phyloP scores from a whole-genome alignment of 306 rosid species.

The Amphicarpaea edgeworthii region DNA sequence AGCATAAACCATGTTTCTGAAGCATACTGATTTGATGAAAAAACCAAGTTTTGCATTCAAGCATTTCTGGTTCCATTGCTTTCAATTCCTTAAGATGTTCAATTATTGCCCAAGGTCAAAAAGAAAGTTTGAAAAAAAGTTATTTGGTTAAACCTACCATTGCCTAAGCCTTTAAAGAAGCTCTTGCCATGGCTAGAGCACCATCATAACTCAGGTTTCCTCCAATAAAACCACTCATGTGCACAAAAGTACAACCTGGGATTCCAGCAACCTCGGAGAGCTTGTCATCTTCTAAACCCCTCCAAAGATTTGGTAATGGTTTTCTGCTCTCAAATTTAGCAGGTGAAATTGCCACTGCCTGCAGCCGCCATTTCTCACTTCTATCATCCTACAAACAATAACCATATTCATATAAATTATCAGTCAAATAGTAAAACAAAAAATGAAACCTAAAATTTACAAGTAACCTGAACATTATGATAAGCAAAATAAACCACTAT shows the following conservation, averaged over 20 bases:
- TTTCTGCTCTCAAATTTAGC: slow-evolving; percentile 64
- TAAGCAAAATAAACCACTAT: background rate
- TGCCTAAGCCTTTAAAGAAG: slow-evolving; percentile 52
- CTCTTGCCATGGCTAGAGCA: slow-evolving; percentile 65
- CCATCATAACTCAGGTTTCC: slow-evolving; percentile 65
- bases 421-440: slow-evolving; percentile 18
- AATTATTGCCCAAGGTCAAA: background rate
- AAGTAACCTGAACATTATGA: background rate
- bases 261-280: slow-evolving; percentile 67
- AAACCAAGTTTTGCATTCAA: slow-evolving; percentile 29
- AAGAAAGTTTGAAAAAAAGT: background rate
- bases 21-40: slow-evolving; percentile 32
- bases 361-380: slow-evolving; percentile 63
- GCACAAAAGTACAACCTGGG: slow-evolving; percentile 63
- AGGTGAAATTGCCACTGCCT: slow-evolving; percentile 61
- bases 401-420: background rate
- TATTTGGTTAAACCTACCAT: slow-evolving; percentile 26
- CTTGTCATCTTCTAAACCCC: slow-evolving; percentile 63
- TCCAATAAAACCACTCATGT: slow-evolving; percentile 72
- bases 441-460: background rate
- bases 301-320: slow-evolving; percentile 61
- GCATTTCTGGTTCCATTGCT: slow-evolving; percentile 10
- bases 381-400: slow-evolving; percentile 58
- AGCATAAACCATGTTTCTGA: slow-evolving; percentile 27
- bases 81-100: slow-evolving; percentile 1